These are phyloP conservation scores for Mycena citricolor DNA, from an alignment of 1,284 basidiomycete genomes.

Conservation along the genomic window DNA sequence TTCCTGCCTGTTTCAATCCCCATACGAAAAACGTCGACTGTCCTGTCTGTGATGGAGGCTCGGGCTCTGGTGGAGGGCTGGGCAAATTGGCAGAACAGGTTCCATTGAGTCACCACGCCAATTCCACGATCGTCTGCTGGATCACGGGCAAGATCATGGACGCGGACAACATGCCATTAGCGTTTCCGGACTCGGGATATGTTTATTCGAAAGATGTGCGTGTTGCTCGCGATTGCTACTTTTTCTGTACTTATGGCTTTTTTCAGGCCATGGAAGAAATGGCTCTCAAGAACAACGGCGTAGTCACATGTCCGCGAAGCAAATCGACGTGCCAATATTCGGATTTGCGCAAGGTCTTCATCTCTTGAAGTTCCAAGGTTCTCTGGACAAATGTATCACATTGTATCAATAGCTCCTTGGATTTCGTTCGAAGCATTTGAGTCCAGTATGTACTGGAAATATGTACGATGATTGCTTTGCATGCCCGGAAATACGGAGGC, in stretches of 20 bases:
- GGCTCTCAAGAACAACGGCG: conserved; percentile 71
- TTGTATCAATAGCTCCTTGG: conserved; percentile 3
- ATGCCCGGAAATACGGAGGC: too few relatives aligned
- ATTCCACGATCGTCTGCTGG: conserved; percentile 92
- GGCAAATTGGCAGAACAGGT: conserved; percentile 82
- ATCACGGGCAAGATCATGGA: conserved; percentile 94
- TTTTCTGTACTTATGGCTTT: conserved; percentile 3
- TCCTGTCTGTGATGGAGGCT: conserved; percentile 78
- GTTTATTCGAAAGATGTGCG: conserved; percentile 90
- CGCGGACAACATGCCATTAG: conserved; percentile 87
- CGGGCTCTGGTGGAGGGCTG: conserved; percentile 50
- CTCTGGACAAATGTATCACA: too few relatives aligned
- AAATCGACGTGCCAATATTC: conserved; percentile 63
- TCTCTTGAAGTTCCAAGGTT: conserved; percentile 63
- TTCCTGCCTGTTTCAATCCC: conserved; percentile 72
- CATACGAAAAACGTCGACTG: conserved; percentile 81
- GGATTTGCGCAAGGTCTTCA: conserved; percentile 83
- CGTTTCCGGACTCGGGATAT: conserved; percentile 82
- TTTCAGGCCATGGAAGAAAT: conserved; percentile 79
- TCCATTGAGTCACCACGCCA: conserved; percentile 91
- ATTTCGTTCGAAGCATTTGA: too few relatives aligned
- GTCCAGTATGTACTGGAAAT: too few relatives aligned
- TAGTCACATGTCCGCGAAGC: conserved; percentile 82
- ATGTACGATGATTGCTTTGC: too few relatives aligned
- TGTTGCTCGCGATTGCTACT: conserved; percentile 14